These are phyloP conservation scores for bread wheat (Triticum aestivum) DNA, from an alignment of 176 grass and related monocot species.

Conservation along the genomic window IWGSC_CS_RefSeq_v2.1 NC_057807.1:375145472-375145971, in stretches of 20 bases:
- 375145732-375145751: neutral
- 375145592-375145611: neutral
- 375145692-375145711: neutral
- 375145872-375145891: neutral
- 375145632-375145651: constrained; percentile 3
- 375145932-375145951: neutral
- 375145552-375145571: neutral
- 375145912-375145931: neutral
- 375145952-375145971: neutral
- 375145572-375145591: neutral
- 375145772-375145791: neutral
- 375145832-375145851: neutral
- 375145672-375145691: neutral
- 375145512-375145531: neutral
- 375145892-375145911: neutral
- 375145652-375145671: neutral
- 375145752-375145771: neutral
- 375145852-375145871: neutral
- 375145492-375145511: neutral
- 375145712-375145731: neutral
- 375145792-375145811: neutral
- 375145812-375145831: neutral
- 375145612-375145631: neutral
- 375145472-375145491: neutral
- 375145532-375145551: constrained; percentile 28